phyloP scores from a whole-genome alignment of 345 rosid species.

The Atalantia buxifolia region DNA sequence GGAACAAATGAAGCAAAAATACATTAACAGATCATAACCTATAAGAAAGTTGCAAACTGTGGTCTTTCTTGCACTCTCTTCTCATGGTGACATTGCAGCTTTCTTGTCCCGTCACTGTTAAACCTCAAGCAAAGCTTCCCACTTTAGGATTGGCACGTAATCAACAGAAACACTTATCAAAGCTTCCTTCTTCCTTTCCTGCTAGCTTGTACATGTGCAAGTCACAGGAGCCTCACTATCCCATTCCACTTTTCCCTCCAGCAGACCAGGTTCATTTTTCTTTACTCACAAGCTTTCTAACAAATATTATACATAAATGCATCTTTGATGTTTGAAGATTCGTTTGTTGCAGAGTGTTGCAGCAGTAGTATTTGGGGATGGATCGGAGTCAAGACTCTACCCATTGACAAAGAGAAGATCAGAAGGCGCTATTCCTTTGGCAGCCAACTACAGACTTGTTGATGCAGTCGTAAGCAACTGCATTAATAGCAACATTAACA shows the following conservation, averaged over 20 bases:
- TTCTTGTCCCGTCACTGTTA: conserved; percentile 8
- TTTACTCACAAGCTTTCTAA: neutral
- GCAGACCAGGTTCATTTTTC: conserved; percentile 42
- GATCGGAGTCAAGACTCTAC: conserved; percentile 59
- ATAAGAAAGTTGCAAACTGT: neutral
- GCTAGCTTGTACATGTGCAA: conserved; percentile 17
- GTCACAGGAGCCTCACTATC: conserved; percentile 29
- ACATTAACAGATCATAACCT: neutral
- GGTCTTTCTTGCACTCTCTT: neutral
- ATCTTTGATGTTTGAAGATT: neutral
- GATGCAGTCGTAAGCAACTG: conserved; percentile 87
- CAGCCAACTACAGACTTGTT: conserved; percentile 70
- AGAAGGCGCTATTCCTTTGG: conserved; percentile 77
- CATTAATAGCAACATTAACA: conserved; percentile 75
- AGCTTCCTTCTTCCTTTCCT: conserved; percentile 15
- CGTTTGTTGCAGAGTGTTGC: conserved; percentile 53
- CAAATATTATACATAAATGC: neutral
- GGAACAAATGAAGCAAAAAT: neutral
- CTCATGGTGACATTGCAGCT: conserved; percentile 28
- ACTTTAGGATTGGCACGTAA: conserved; percentile 6
- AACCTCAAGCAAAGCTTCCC: conserved; percentile 18
- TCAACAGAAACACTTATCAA: conserved; percentile 11
- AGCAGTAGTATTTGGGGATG: conserved; percentile 77
- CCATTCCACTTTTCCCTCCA: conserved; percentile 29
- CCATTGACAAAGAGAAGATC: conserved; percentile 79